phyloP scores from a whole-genome alignment of 371 early-diverging fungal species.

The Catenaria anguillulae region DNA sequence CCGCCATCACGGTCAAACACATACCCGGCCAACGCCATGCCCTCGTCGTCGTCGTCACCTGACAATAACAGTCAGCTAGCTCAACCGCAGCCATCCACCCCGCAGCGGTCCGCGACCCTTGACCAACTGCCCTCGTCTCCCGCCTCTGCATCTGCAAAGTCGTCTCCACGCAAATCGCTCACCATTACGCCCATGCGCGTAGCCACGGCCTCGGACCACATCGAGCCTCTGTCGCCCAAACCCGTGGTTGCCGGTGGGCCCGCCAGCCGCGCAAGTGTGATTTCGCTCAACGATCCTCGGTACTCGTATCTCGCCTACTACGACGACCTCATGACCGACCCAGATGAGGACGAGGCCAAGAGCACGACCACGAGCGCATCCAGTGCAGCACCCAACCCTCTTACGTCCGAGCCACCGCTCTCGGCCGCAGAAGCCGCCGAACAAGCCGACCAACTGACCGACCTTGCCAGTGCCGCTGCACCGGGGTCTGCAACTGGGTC shows the following conservation, averaged over 20 bases:
- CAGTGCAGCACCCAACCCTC: neutral
- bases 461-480: too few relatives aligned
- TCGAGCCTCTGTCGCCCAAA: neutral
- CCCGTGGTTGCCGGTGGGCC: neutral
- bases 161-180: neutral
- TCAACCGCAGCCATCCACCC: too few relatives aligned
- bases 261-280: neutral
- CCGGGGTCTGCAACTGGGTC: neutral
- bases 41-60: too few relatives aligned
- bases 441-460: neutral
- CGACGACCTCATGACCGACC: neutral
- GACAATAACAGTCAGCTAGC: too few relatives aligned
- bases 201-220: neutral
- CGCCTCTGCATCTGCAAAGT: too few relatives aligned
- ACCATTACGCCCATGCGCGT: neutral
- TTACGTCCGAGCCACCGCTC: neutral
- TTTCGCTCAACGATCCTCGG: neutral
- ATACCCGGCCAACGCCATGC: neutral
- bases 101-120: too few relatives aligned
- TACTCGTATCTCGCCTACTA: neutral
- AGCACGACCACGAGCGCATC: neutral
- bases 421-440: too few relatives aligned
- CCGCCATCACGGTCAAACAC: neutral
- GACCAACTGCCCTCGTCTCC: too few relatives aligned
- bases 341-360: neutral